Evolutionary conservation across 345 rosid genomes (phyloP).

Genomic region (Laguncularia racemosa): DNA sequence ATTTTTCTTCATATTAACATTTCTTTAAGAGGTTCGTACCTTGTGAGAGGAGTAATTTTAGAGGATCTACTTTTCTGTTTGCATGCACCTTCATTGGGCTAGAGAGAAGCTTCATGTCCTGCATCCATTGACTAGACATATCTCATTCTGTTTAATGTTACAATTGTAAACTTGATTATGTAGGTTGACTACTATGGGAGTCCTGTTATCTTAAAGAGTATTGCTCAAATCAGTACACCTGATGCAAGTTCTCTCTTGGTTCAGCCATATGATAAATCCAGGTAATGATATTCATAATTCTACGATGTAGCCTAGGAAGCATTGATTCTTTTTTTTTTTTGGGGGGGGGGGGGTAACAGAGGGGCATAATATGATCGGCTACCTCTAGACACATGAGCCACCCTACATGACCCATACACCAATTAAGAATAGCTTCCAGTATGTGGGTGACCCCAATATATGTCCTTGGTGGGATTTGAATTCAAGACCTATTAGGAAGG

Average conservation of each 20-base stretch:
- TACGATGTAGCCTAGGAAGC: background rate
- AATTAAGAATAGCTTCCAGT: too few species aligned
- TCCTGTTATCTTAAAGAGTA: constrained; percentile 82
- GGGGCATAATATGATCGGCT: too few species aligned
- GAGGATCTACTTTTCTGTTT: too few species aligned
- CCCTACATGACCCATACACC: too few species aligned
- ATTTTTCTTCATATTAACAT: constrained; percentile 2
- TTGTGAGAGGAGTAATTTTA: background rate
- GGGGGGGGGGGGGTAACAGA: too few species aligned
- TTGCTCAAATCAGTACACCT: constrained; percentile 89
- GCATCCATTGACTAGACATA: too few species aligned
- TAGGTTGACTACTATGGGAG: constrained; percentile 95
- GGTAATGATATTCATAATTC: constrained; percentile 24
- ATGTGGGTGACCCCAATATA: too few species aligned
- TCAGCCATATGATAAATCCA: constrained; percentile 93
- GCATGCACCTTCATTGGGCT: too few species aligned
- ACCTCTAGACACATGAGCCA: too few species aligned
- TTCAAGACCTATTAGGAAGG: too few species aligned
- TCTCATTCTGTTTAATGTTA: constrained; percentile 5
- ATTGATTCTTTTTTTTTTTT: background rate
- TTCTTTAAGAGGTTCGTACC: background rate
- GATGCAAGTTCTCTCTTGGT: constrained; percentile 86
- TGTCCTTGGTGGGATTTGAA: too few species aligned
- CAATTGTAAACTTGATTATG: constrained; percentile 6
- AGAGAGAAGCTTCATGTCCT: too few species aligned